A percentile compares a stretch with the other conserved stretches of the same genome.
phyloP scores from a whole-genome alignment of 768 basidiomycete genomes.

The Hypholoma fasciculare region DNA sequence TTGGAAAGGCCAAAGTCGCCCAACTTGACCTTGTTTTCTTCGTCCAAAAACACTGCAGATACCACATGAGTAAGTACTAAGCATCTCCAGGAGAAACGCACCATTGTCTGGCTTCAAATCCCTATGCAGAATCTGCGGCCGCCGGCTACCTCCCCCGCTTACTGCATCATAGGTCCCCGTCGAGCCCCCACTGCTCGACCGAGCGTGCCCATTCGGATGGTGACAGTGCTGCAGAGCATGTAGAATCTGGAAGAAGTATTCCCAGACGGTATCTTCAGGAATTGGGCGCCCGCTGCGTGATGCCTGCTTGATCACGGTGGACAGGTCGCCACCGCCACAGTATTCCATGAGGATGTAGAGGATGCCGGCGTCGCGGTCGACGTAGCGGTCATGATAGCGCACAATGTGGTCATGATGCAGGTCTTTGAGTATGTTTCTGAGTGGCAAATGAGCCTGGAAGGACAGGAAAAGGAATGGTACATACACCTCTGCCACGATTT shows the following conservation, averaged over 20 bases:
- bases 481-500: conserved; percentile 97
- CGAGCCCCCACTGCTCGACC: conserved; percentile 39
- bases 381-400: conserved; percentile 88
- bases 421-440: conserved; percentile 94
- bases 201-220: conserved; percentile 64
- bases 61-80: not conserved
- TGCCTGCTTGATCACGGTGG: conserved; percentile 80
- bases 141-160: conserved; percentile 47
- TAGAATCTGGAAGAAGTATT: conserved; percentile 91
- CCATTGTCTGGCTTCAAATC: conserved; percentile 99
- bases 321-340: conserved; percentile 95
- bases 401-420: conserved; percentile 96
- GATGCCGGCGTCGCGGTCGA: conserved; percentile 87
- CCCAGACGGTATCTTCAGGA: conserved; percentile 94
- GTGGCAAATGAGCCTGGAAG: conserved; percentile 1
- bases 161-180: conserved; percentile 27
- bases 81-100: conserved; percentile 29
- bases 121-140: conserved; percentile 85
- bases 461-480: conserved; percentile 31
- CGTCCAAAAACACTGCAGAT: conserved; percentile 82
- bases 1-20: conserved; percentile 98
- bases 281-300: conserved; percentile 68
- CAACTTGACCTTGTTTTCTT: conserved; percentile 83
- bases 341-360: conserved; percentile 99
- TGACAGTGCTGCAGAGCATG: conserved; percentile 93